Conservation (phyloP, 805 yeast genomes). For the Candida corydali region DNA sequence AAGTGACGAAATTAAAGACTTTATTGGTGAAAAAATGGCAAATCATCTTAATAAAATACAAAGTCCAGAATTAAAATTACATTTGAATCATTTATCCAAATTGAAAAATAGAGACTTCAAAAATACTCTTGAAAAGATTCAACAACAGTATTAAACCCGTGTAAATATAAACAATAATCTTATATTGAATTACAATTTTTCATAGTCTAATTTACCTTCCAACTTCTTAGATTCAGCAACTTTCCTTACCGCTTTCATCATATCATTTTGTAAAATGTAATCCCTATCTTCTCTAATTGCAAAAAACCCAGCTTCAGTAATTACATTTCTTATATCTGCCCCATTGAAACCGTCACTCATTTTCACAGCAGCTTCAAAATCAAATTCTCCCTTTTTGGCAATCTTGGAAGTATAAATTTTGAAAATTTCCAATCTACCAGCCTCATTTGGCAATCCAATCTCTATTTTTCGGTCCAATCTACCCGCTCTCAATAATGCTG, state of each 20-base stretch:
- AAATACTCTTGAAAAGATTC: slow-evolving; percentile 17
- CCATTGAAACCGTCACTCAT: slow-evolving; percentile 99
- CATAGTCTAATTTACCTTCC: slow-evolving; percentile 94
- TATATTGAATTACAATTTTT: slow-evolving; percentile 58
- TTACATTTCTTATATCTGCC: slow-evolving; percentile 94
- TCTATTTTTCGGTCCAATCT: slow-evolving; percentile 95
- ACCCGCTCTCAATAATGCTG: slow-evolving; percentile 96
- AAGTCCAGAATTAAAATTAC: slow-evolving; percentile 31
- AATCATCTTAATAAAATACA: slow-evolving; percentile 31
- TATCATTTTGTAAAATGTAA: slow-evolving; percentile 85
- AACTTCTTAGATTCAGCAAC: slow-evolving; percentile 95
- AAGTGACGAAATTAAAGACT: slow-evolving; percentile 52
- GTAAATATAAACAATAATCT: slow-evolving; percentile 2
- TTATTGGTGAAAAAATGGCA: slow-evolving; percentile 48
- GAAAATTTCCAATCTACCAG: slow-evolving; percentile 88
- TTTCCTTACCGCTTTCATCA: slow-evolving; percentile 97
- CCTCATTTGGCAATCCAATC: slow-evolving; percentile 93
- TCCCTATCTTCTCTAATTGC: slow-evolving; percentile 98
- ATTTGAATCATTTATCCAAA: slow-evolving; percentile 36
- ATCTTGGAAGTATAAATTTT: slow-evolving; percentile 88
- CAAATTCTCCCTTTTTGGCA: slow-evolving; percentile 90
- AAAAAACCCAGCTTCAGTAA: slow-evolving; percentile 98
- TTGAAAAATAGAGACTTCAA: slow-evolving; percentile 26
- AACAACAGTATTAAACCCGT: neutral
- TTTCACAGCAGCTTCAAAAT: slow-evolving; percentile 93